phyloP scores from a whole-genome alignment of 768 basidiomycete genomes.

The Astraeus odoratus region DNA sequence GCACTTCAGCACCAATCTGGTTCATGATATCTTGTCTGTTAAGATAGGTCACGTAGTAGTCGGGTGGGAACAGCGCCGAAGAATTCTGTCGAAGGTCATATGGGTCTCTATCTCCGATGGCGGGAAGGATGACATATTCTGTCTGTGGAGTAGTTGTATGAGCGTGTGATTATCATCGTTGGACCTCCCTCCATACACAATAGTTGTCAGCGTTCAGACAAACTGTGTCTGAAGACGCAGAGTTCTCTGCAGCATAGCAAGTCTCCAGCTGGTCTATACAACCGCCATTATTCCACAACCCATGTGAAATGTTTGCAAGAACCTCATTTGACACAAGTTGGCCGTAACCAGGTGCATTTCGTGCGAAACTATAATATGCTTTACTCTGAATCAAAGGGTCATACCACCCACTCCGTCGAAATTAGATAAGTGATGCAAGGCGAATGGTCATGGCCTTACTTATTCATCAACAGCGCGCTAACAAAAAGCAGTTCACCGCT shows the following conservation, averaged over 20 bases:
- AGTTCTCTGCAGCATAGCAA: constrained; percentile 50
- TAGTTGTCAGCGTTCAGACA: constrained; percentile 47
- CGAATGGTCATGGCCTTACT: neutral
- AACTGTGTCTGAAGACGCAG: constrained; percentile 38
- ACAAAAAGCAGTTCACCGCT: constrained; percentile 46
- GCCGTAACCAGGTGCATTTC: constrained; percentile 60
- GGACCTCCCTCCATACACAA: constrained; percentile 36
- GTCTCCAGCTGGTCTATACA: constrained; percentile 49
- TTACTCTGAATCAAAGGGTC: constrained; percentile 59
- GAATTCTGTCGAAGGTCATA: constrained; percentile 54
- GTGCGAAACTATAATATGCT: constrained; percentile 54
- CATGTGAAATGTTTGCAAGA: constrained; percentile 37
- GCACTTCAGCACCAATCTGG: constrained; percentile 47
- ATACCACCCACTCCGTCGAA: constrained; percentile 47
- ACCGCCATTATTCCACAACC: constrained; percentile 42
- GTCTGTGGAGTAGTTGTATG: constrained; percentile 23
- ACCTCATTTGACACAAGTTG: constrained; percentile 45
- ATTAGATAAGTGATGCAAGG: neutral
- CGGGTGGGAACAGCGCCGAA: constrained; percentile 47
- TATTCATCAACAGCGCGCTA: constrained; percentile 58
- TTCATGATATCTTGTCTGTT: constrained; percentile 26
- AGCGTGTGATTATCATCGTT: neutral
- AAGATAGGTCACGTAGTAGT: constrained; percentile 47
- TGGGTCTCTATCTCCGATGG: constrained; percentile 45
- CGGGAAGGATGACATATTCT: constrained; percentile 41